Percentiles rank a stretch among this genome's conserved stretches.
Evolutionary conservation across 2,329 filamentous ascomycete species (phyloP).

Genomic region (Fusarium incarnatum): DNA sequence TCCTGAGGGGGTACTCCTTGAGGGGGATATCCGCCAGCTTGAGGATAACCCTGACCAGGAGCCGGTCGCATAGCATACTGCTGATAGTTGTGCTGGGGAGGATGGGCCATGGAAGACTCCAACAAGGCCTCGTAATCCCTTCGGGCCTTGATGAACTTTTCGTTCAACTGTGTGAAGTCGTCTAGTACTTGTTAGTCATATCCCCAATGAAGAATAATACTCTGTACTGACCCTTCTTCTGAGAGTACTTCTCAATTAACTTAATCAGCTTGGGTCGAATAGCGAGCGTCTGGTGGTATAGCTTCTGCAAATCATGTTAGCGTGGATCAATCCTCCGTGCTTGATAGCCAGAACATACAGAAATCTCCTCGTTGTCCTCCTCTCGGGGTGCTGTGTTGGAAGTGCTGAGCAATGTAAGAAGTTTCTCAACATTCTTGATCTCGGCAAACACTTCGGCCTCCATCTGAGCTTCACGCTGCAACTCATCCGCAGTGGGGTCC

Average conservation of each 20-base stretch:
- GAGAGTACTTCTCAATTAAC: constrained; percentile 97
- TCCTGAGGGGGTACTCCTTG: constrained; percentile 65
- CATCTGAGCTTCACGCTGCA: constrained; percentile 96
- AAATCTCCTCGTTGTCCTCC: constrained; percentile 97
- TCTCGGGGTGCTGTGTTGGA: constrained; percentile 82
- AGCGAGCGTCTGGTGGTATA: constrained; percentile 91
- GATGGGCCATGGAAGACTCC: constrained; percentile 95
- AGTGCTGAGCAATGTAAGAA: constrained; percentile 91
- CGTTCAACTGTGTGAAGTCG: constrained; percentile 97
- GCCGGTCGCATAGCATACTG: constrained; percentile 70
- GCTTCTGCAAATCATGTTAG: constrained; percentile 65
- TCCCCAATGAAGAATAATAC: too few species aligned
- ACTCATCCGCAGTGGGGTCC: constrained; percentile 92
- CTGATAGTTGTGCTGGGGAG: constrained; percentile 82
- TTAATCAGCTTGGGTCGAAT: constrained; percentile 98
- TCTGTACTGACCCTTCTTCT: constrained; percentile 80
- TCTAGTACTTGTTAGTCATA: constrained; percentile 53
- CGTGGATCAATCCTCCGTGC: not conserved
- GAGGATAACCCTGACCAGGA: constrained; percentile 61
- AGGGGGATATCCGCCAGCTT: constrained; percentile 54
- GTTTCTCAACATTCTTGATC: constrained; percentile 73
- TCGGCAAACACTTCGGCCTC: constrained; percentile 77
- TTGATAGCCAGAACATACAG: constrained; percentile 60
- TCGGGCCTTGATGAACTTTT: constrained; percentile 99
- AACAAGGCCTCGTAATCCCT: constrained; percentile 96